These are phyloP conservation scores for Santalum album DNA, from an alignment of 164 flowering plant species.

Conservation along the genomic window DNA sequence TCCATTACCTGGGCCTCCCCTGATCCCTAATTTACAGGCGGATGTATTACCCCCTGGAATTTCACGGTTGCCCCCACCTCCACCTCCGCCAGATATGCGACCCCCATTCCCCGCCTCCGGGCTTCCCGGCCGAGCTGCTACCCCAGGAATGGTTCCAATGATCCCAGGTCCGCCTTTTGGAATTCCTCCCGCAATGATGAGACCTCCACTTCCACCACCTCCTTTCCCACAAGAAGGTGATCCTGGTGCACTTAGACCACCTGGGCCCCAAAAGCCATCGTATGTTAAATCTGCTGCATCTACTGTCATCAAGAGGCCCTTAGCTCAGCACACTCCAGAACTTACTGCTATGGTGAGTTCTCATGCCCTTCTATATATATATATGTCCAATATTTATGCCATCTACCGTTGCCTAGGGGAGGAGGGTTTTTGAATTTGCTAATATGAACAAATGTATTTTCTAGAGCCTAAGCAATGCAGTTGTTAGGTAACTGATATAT, in stretches of 20 bases:
- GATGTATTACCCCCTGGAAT: slow-evolving; percentile 83
- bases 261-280: slow-evolving; percentile 71
- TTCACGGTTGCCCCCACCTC: slow-evolving; percentile 68
- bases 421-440: too few relatives aligned
- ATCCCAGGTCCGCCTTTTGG: slow-evolving; percentile 72
- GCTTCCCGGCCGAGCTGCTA: slow-evolving; percentile 36
- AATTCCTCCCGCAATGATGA: slow-evolving; percentile 77
- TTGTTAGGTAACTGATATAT: too few relatives aligned
- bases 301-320: slow-evolving; percentile 95
- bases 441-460: too few relatives aligned
- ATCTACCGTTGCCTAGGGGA: too few relatives aligned
- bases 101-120: slow-evolving; percentile 48
- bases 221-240: slow-evolving; percentile 40
- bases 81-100: slow-evolving; percentile 67
- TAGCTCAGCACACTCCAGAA: slow-evolving; percentile 99
- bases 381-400: too few relatives aligned
- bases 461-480: too few relatives aligned
- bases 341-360: slow-evolving; percentile 91
- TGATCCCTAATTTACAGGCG: slow-evolving; percentile 44
- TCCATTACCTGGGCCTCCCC: slow-evolving; percentile 33
- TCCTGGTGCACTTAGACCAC: slow-evolving; percentile 23
- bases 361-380: neutral
- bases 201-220: slow-evolving; percentile 78
- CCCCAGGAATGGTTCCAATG: slow-evolving; percentile 60
- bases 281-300: slow-evolving; percentile 95